phyloP scores from a whole-genome alignment of 768 basidiomycete species.

The Boletus huronensis region DNA sequence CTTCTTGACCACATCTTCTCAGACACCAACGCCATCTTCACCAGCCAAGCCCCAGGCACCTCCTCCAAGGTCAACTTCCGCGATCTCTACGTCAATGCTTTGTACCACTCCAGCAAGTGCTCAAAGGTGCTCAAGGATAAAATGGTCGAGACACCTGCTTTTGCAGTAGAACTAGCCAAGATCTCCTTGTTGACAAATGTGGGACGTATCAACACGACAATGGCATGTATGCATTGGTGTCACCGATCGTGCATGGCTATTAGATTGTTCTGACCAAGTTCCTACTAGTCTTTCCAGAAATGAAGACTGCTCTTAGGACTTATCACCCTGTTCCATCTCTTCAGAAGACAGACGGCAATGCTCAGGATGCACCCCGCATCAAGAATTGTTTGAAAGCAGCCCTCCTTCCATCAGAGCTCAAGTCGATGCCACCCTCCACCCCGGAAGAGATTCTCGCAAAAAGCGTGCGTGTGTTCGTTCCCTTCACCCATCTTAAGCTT shows the following conservation, averaged over 20 bases:
- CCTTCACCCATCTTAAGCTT: constrained; percentile 2
- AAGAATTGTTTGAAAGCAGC: constrained; percentile 88
- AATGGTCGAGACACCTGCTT: constrained; percentile 77
- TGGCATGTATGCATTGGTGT: constrained; percentile 61
- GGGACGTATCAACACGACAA: constrained; percentile 88
- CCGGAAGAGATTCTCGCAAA: constrained; percentile 71
- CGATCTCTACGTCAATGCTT: constrained; percentile 78
- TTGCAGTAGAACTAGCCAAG: constrained; percentile 77
- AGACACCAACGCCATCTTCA: constrained; percentile 66
- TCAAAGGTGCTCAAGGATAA: constrained; percentile 88
- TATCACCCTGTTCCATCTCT: constrained; percentile 88
- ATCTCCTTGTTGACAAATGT: constrained; percentile 85
- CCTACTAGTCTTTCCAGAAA: constrained; percentile 79
- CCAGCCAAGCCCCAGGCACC: constrained; percentile 52
- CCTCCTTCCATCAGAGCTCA: constrained; percentile 65
- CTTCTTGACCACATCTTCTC: constrained; percentile 77
- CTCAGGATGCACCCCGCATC: constrained; percentile 88
- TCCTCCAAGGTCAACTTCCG: constrained; percentile 64
- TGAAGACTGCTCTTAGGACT: constrained; percentile 86
- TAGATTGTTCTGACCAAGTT: constrained; percentile 18
- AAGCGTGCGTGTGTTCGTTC: constrained; percentile 43
- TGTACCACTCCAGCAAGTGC: constrained; percentile 78
- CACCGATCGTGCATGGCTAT: constrained; percentile 4
- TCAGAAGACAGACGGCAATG: constrained; percentile 83
- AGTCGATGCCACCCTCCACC: constrained; percentile 61